A percentile compares a stretch with the other conserved stretches of the same genome.
These are phyloP conservation scores for maize (Zea mays) DNA, from an alignment of 176 grass and related monocot species.

Conservation along the genomic window Zm-B73-REFERENCE-NAM-5.0 NC_050097.1:23511501-23512000, in stretches of 20 bases:
- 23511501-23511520: slow-evolving; percentile 59
- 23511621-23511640: not conserved
- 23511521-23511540: slow-evolving; percentile 88
- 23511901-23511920: slow-evolving; percentile 5
- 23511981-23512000: slow-evolving; percentile 58
- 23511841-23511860: slow-evolving; percentile 53
- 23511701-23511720: slow-evolving; percentile 74
- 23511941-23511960: slow-evolving; percentile 40
- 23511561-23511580: slow-evolving; percentile 64
- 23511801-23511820: not conserved
- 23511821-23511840: slow-evolving; percentile 28
- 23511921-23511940: slow-evolving; percentile 4
- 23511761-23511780: slow-evolving; percentile 25
- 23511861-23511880: slow-evolving; percentile 86
- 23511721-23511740: slow-evolving; percentile 40
- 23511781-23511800: not conserved
- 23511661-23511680: slow-evolving; percentile 3
- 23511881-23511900: slow-evolving; percentile 76
- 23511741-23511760: slow-evolving; percentile 47
- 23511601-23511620: slow-evolving; percentile 2
- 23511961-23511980: slow-evolving; percentile 50
- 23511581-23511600: not conserved
- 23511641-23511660: not conserved
- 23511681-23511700: not conserved
- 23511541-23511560: slow-evolving; percentile 93